Conservation (phyloP, 2,329 filamentous ascomycete genomes). For the Cladophialophora immunda region DNA sequence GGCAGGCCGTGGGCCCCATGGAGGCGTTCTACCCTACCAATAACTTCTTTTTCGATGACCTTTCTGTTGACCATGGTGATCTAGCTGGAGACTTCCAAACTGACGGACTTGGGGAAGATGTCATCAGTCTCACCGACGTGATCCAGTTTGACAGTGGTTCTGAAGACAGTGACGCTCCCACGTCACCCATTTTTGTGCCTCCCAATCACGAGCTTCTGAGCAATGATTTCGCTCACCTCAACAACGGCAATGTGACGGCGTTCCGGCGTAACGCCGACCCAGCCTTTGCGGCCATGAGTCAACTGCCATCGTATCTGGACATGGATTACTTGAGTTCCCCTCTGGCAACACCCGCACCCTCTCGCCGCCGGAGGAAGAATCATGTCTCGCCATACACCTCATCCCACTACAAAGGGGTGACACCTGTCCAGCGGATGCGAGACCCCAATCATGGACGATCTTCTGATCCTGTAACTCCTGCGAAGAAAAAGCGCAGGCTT, state of each 20-base stretch:
- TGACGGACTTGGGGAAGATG: slow-evolving; percentile 68
- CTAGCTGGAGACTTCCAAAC: slow-evolving; percentile 64
- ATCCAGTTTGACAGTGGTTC: slow-evolving; percentile 71
- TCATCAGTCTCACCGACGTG: slow-evolving; percentile 74
- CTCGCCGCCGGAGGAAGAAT: slow-evolving; percentile 34
- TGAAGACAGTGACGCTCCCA: slow-evolving; percentile 53
- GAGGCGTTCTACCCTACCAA: slow-evolving; percentile 79
- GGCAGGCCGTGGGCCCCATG: slow-evolving; percentile 74
- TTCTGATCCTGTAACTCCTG: slow-evolving; percentile 35
- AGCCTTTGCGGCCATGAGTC: slow-evolving; percentile 53
- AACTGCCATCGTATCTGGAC: slow-evolving; percentile 54
- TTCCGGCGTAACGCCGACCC: slow-evolving; percentile 70
- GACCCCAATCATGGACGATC: slow-evolving; percentile 36
- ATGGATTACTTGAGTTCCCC: slow-evolving; percentile 35
- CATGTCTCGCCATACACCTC: slow-evolving; percentile 41
- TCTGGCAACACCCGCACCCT: slow-evolving; percentile 32
- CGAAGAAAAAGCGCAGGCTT: slow-evolving; percentile 33
- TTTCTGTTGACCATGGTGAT: slow-evolving; percentile 63
- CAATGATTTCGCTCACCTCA: slow-evolving; percentile 54
- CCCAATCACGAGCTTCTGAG: slow-evolving; percentile 34
- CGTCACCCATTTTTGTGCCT: slow-evolving; percentile 54
- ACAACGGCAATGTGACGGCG: slow-evolving; percentile 76
- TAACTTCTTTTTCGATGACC: slow-evolving; percentile 30
- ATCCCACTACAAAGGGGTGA: slow-evolving; percentile 42
- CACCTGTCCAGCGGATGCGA: slow-evolving; percentile 41